These are phyloP conservation scores for Leccinum truebloodii DNA, from an alignment of 768 basidiomycete species.

Conservation along the genomic window DNA sequence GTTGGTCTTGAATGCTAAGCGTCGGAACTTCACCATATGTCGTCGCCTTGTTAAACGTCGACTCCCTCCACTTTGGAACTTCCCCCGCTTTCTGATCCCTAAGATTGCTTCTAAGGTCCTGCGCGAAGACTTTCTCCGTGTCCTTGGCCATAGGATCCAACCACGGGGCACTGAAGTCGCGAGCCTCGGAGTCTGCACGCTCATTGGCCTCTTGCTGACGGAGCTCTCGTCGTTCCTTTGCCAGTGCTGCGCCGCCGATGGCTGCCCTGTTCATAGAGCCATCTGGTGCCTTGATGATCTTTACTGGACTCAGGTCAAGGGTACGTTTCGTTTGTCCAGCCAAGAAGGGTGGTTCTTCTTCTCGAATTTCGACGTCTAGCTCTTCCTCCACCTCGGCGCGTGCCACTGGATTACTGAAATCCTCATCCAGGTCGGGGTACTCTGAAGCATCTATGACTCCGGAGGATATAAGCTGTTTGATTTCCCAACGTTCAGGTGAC, in stretches of 20 bases:
- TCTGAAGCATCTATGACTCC: slow-evolving; percentile 91
- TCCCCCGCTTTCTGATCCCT: slow-evolving; percentile 83
- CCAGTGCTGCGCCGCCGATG: slow-evolving; percentile 87
- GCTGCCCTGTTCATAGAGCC: slow-evolving; percentile 96
- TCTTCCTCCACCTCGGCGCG: slow-evolving; percentile 94
- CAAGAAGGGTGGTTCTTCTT: slow-evolving; percentile 95
- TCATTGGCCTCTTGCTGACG: slow-evolving; percentile 95
- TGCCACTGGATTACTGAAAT: slow-evolving; percentile 71
- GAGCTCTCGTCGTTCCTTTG: slow-evolving; percentile 93
- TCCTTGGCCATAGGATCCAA: slow-evolving; percentile 96
- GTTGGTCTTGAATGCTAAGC: slow-evolving; percentile 91
- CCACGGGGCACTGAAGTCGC: slow-evolving; percentile 97
- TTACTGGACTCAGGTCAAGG: slow-evolving; percentile 93
- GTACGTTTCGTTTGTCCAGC: slow-evolving; percentile 96
- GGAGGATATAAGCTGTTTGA: slow-evolving; percentile 97
- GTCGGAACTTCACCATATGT: slow-evolving; percentile 93
- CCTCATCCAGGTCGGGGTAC: slow-evolving; percentile 91
- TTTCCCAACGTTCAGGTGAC: slow-evolving; percentile 98
- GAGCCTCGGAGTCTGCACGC: slow-evolving; percentile 88
- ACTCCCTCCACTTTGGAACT: slow-evolving; percentile 88
- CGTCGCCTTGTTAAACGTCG: slow-evolving; percentile 92
- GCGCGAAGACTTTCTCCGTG: slow-evolving; percentile 85
- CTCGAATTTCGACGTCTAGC: slow-evolving; percentile 93
- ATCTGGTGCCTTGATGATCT: slow-evolving; percentile 98
- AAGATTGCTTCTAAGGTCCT: slow-evolving; percentile 82